phyloP scores from a whole-genome alignment of 345 rosid genomes.

The Pistacia integerrima region DNA sequence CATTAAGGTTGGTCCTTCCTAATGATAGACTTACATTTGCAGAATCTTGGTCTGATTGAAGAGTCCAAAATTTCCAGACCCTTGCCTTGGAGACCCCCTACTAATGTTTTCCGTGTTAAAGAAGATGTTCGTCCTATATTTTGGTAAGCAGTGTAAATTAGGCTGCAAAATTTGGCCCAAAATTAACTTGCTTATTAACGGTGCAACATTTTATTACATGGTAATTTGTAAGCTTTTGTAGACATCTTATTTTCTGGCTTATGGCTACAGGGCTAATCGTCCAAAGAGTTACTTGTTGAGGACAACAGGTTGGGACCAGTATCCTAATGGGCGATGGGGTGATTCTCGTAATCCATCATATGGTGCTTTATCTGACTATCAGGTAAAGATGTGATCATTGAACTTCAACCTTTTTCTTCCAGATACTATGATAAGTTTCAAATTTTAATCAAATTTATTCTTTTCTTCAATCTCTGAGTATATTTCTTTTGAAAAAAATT shows the following conservation, averaged over 20 bases:
- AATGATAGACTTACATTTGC: conserved; percentile 34
- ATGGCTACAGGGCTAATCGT: conserved; percentile 88
- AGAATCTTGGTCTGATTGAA: conserved; percentile 96
- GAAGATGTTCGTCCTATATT: conserved; percentile 98
- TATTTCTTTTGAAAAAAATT: neutral
- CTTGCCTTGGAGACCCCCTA: conserved; percentile 93
- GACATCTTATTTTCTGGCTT: conserved; percentile 15
- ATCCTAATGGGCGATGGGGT: conserved; percentile 91
- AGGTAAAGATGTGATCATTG: conserved; percentile 42
- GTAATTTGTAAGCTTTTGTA: neutral
- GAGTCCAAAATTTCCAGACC: conserved; percentile 78
- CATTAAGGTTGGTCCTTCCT: conserved; percentile 14
- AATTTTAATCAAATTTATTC: neutral
- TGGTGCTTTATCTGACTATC: conserved; percentile 80
- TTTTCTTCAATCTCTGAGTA: neutral
- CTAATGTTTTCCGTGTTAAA: conserved; percentile 83
- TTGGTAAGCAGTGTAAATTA: conserved; percentile 52
- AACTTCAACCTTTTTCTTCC: neutral
- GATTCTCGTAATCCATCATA: conserved; percentile 89
- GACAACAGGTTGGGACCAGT: conserved; percentile 92
- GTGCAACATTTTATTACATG: neutral
- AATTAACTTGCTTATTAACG: neutral
- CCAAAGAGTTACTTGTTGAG: conserved; percentile 95
- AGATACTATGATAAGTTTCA: neutral
- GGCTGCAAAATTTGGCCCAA: neutral